Base-by-base conservation (phyloP, 164 flowering plant genomes). In the Vitis cinerea region DNA sequence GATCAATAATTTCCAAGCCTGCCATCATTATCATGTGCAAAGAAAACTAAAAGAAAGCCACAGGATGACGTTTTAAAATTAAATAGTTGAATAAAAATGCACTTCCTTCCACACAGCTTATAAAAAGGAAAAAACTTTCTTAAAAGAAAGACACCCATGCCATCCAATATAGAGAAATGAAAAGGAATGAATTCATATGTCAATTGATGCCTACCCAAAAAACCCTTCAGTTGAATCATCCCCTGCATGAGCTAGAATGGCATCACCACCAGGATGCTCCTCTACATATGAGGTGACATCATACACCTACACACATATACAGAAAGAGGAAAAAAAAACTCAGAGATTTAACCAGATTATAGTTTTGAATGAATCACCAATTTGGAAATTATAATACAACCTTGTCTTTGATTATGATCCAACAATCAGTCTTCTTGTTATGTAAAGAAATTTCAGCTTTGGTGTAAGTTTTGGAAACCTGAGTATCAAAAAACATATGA, bases 221-320 rank as follows among this genome's bases (percentile, higher is more conserved):
- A 94, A 94, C n/a, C 99, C 97, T 86, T 88, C 90, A 61, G 99
- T 95, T 19, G 99, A 88, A 85, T 95, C 98, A 72, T 87, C 94
- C 23, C 99, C 99, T 53, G 99, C 99, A 81, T 95, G 93, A 2
- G 78, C 79, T 62, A 93, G 80, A 50, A 95, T 95, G 50, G 98
- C 93, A 81, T 95, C 99, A 50, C 99, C 99, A 54, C 99, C 98
- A 10, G 98, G 99, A 66, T 95, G 99, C 73, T 91, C 98, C 74
- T 95, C 99, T 64, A 95, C 98, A 70, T 95, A 95, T 2, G 98
- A 69, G 30, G 97, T 90, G 50, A 95, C 93, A 83, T 95, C 97
- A 82, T 87, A 95, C 50, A 94, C 94, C 99, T 92, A 71, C 49
- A 72, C 6, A 61, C 50, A 19, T 1, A 63, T 19, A 31, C 15